A percentile compares a stretch with the other conserved stretches of the same genome.
Conservation (phyloP, 768 basidiomycete species). For the Lactarius hatsudake region DNA sequence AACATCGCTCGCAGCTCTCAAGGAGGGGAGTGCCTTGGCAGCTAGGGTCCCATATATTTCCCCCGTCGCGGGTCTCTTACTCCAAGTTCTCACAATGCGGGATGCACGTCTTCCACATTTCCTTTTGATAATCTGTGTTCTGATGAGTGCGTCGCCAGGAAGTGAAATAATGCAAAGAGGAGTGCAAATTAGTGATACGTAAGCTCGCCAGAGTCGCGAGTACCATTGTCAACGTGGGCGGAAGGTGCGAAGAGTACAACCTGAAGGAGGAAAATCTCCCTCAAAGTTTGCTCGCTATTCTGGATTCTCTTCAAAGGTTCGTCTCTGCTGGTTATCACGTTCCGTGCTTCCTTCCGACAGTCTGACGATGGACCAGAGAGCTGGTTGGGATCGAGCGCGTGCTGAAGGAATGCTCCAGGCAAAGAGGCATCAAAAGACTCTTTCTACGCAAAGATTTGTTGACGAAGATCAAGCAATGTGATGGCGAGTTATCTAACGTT, state of each 20-base stretch:
- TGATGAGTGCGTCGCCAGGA: neutral
- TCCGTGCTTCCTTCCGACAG: no score
- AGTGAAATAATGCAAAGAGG: slow-evolving; percentile 1
- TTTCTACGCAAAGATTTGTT: neutral
- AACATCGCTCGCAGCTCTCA: no score
- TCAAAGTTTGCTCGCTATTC: no score
- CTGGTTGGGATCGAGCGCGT: neutral
- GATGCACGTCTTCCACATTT: neutral
- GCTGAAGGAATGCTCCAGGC: neutral
- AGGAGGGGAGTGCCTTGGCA: neutral
- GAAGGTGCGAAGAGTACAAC: no score
- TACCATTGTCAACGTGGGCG: neutral
- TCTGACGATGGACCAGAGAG: neutral
- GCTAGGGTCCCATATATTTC: neutral
- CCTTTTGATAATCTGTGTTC: neutral
- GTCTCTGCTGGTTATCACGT: no score
- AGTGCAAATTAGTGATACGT: neutral
- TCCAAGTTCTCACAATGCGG: neutral
- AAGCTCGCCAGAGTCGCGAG: neutral
- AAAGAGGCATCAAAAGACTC: neutral
- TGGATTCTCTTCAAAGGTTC: neutral
- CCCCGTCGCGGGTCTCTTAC: neutral
- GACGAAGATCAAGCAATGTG: neutral
- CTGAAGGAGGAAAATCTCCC: neutral
- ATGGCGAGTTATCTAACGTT: neutral